Evolutionary conservation across 352 stramenopile genomes (phyloP), one percentile per base, ranked within the genome.

Genomic region (Pythium phragmitis): DNA sequence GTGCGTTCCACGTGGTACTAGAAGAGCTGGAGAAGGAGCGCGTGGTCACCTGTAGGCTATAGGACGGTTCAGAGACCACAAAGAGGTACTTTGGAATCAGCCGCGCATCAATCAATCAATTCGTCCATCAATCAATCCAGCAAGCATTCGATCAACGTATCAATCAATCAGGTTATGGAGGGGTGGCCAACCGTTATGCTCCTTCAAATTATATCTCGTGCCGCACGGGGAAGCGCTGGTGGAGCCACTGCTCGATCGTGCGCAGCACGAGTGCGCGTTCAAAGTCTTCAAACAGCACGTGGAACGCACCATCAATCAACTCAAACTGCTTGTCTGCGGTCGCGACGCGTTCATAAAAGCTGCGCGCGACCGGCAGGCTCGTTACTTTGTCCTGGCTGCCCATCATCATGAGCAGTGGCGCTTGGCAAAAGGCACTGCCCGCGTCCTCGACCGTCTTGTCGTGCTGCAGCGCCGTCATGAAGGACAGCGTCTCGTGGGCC

Each of bases 211-310:
- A 30, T 0, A 30, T 30, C 26, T 30, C 26, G 26, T 30, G 26
- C 26, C 1, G 4, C 26, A 30, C 26, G 26, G 74, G 66, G 74
- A 85, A 75, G 46, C 72, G 60, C 12, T 57, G 28, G 23, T 80
- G 55, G 16, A 92, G 70, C 83, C 83, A 92, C 34, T 64, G 51
- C 45, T 54, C 58, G 11, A 86, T 49, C 34, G 71, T 64, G 6
- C 69, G 52, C 26, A 88, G 60, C n/a, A 88, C 80, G 2, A 71
- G 52, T 13, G 87, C 74, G 16, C 77, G 75, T 49, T 90, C 78
- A 2, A 75, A 75, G 57, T 92, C 83, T 45, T 90, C 76, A 59
- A 80, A 88, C 3, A 90, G 63, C 33, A 73, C 72, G 33, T 92
- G 81, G 55, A 71, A 90, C 13, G 76, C 57, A 0, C 73, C 81